Evolutionary conservation across 805 yeast species (phyloP), one percentile per base, ranked within the genome.

Genomic region (Saturnispora quitensis): DNA sequence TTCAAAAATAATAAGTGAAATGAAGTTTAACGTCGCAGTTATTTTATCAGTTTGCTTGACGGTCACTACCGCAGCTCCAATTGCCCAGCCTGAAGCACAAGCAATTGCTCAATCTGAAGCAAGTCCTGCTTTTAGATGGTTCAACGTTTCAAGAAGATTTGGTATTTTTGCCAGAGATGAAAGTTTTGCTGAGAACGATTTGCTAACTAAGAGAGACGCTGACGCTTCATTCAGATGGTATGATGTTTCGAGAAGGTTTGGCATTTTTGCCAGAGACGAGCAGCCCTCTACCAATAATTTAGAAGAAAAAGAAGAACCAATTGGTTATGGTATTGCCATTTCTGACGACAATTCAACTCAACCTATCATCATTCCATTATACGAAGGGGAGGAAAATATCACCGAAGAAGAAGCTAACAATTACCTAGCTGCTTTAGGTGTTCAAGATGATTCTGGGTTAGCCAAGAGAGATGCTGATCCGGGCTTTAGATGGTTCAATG

Each of bases 81-180:
- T 49, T 43, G 47, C 51, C 15, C 47, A 49, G 10, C 43, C 51
- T 18, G 35, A 49, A 43, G 43, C 51, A 2, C 27, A 40, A n/a
- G 50, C 50, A 27, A 15, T 33, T 40, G 44, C 45, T n/a, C 24
- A 40, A 12, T 17, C 50, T 18, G 27, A 15, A 5, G 45, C 50
- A 9, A 38, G 27, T 13, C 24, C 49, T 15, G 40, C 28, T 34
- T 47, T 49, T 24, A 49, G 51, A 43, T 49, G 51, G 51, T 49
- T 31, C 36, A 22, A 43, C 20, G 51, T 43, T 36, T 43, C 51
- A 24, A 43, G 43, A 35, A 49, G 36, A 49, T 49, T 49, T 49
- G 51, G 51, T 12, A 49, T 49, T 17, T 49, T 49, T 17, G 51
- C 51, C 13, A 49, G 51, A 43, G 51, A 43, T 43, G 46, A 42